Conservation (phyloP, 2,329 filamentous ascomycete genomes). For the Fusarium poae region DNA sequence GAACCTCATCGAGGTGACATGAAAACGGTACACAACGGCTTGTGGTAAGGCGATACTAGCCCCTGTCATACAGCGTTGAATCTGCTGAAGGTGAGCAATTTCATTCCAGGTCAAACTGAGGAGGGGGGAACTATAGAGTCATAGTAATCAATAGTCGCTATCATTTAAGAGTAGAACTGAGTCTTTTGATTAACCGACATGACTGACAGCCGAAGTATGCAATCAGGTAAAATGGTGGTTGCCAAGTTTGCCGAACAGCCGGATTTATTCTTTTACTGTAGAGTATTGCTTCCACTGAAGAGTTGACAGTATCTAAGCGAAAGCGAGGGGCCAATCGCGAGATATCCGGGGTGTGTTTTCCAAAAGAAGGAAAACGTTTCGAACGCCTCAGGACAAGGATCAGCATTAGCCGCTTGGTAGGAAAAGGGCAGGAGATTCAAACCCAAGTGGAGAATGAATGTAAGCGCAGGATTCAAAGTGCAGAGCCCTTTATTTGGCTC, state of each 20-base stretch:
- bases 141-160: not conserved
- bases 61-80: constrained; percentile 26
- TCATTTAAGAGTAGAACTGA: not conserved
- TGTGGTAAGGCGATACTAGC: constrained; percentile 28
- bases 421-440: constrained; percentile 19
- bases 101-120: not conserved
- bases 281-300: not conserved
- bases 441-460: constrained; percentile 15
- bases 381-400: constrained; percentile 29
- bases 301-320: constrained; percentile 9
- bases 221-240: constrained; percentile 1
- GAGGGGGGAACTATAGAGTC: not conserved
- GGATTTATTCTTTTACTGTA: constrained; percentile 11
- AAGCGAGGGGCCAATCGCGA: constrained; percentile 15
- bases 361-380: constrained; percentile 46
- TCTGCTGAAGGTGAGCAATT: not conserved
- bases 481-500: not conserved
- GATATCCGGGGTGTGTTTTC: constrained; percentile 10
- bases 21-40: constrained; percentile 28
- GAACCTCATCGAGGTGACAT: constrained; percentile 43
- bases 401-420: constrained; percentile 14
- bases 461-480: constrained; percentile 22
- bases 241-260: constrained; percentile 34
- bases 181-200: constrained; percentile 1
- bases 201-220: not conserved